Evolutionary conservation across 2,329 filamentous ascomycete genomes (phyloP).

Genomic region (Pseudofabraea citricarpa): DNA sequence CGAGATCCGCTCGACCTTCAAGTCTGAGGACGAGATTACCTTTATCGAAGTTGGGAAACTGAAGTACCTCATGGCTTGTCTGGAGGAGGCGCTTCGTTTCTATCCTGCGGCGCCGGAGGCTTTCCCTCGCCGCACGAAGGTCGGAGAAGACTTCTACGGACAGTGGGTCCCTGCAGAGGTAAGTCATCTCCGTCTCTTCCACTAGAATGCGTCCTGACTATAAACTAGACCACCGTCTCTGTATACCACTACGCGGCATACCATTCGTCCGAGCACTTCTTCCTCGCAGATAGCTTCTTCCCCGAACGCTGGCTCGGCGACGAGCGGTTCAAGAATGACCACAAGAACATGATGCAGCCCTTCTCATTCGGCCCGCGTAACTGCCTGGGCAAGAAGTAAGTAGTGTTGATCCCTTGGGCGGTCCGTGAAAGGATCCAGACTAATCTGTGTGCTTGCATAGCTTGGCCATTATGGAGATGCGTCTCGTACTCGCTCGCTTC

Average conservation of each 20-base stretch:
- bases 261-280: constrained; percentile 8
- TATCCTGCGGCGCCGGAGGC: constrained; percentile 26
- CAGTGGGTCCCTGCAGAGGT: constrained; percentile 11
- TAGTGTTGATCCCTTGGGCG: too few relatives aligned
- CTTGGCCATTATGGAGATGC: too few relatives aligned
- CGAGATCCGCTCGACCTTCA: constrained; percentile 36
- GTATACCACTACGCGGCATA: background rate
- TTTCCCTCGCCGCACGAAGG: constrained; percentile 7
- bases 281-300: constrained; percentile 5
- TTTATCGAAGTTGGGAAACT: constrained; percentile 19
- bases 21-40: constrained; percentile 33
- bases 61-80: constrained; percentile 34
- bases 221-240: background rate
- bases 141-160: constrained; percentile 12
- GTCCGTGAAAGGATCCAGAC: too few relatives aligned
- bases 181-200: background rate
- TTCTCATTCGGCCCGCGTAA: constrained; percentile 6
- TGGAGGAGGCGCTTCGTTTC: constrained; percentile 38
- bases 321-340: constrained; percentile 1
- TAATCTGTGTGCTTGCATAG: too few relatives aligned
- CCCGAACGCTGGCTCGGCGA: constrained; percentile 28
- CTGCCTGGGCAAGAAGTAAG: constrained; percentile 9
- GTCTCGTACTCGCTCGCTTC: too few relatives aligned
- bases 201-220: background rate
- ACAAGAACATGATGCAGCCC: constrained; percentile 2